Conservation (phyloP, 768 basidiomycete genomes). For the Rhodocollybia butyracea region DNA sequence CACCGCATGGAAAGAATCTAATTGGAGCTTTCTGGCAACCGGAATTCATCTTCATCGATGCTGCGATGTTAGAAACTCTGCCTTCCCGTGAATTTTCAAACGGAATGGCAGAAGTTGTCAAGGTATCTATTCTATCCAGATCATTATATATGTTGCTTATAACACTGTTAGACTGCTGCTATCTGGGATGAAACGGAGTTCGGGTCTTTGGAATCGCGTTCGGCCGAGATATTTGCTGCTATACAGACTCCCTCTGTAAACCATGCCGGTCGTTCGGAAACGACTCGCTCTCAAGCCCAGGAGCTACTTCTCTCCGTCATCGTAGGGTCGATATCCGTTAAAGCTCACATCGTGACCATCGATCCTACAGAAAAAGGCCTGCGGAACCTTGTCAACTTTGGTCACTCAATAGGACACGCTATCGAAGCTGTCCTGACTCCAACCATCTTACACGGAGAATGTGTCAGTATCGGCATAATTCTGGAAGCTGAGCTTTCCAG, state of each 20-base stretch:
- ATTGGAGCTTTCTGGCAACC: conserved; percentile 99
- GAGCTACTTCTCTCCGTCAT: conserved; percentile 88
- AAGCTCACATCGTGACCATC: conserved; percentile 94
- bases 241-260: conserved; percentile 69
- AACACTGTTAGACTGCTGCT: conserved; percentile 80
- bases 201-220: conserved; percentile 79
- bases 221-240: conserved; percentile 82
- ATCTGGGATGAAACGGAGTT: conserved; percentile 96
- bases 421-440: conserved; percentile 91
- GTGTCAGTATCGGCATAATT: conserved; percentile 93
- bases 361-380: conserved; percentile 97
- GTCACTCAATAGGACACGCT: conserved; percentile 97
- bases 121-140: conserved; percentile 43
- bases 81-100: conserved; percentile 94
- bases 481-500: conserved; percentile 94
- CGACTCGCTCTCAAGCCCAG: conserved; percentile 72
- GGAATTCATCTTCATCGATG: conserved; percentile 95
- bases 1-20: conserved; percentile 96
- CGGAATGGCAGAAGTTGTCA: conserved; percentile 98
- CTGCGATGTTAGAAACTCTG: conserved; percentile 91
- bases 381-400: conserved; percentile 98
- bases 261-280: conserved; percentile 52
- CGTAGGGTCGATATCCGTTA: conserved; percentile 90
- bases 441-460: conserved; percentile 93
- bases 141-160: not conserved